Evolutionary conservation across 83 land plant species (phyloP), one percentile per base, ranked within the genome.

Genomic region (Diphasiastrum complanatum): DNA sequence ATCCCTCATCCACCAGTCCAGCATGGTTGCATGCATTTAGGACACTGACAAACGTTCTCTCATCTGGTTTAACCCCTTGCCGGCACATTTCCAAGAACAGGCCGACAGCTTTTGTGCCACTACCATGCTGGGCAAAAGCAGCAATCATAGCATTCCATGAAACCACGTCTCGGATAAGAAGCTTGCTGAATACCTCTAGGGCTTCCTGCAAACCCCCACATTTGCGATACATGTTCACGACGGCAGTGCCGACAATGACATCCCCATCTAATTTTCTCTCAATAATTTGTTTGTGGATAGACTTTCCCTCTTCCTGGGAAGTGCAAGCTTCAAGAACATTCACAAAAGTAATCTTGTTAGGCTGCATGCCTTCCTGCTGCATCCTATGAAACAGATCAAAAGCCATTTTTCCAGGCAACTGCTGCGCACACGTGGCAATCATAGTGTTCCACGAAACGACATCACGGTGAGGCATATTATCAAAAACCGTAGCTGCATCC

Each of bases 71-170:
- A 14, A 65, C 16, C 23, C 64, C 51, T 16, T 10, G 50, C 19
- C 33, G 33, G 43, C 45, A 43, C 86, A 83, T 83, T 23, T 45
- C 46, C 19, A 53, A 14, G 46, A 68, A 83, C 10, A 29, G 28
- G 10, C 52, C 53, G 1, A 70, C 31, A 0, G 86, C 86, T 20
- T 79, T 73, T 33, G 56, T 56, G 2, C 74, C 79, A 81, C 68
- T 72, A 35, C 86, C 86, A 35, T 78, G 72, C 72, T 63, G 58
- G 27, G 82, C 79, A 34, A 78, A 76, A 1, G 52, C 83, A 2
- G 86, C 75, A 0, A 79, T 69, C 8, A 83, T 50, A 0, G 86
- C 64, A 23, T 76, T 79, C 83, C 83, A 83, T 0, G 79, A 75
- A 1, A 78, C 80, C 64, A 76, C 60, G 60, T 69, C 76, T 55